These are phyloP conservation scores for Dictyostelium discoideum DNA, from an alignment of 78 protist genomes.

Conservation along the genomic window dicty_2.7 NC_007091.3:12001-12500, in stretches of 20 bases:
- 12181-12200: slow-evolving; percentile 19
- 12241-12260: slow-evolving; percentile 4
- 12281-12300: slow-evolving; percentile 4
- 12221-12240: neutral
- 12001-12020: slow-evolving; percentile 33
- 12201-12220: slow-evolving; percentile 14
- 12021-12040: slow-evolving; percentile 36
- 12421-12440: slow-evolving; percentile 22
- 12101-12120: slow-evolving; percentile 32
- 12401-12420: slow-evolving; percentile 30
- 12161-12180: neutral
- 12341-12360: slow-evolving; percentile 66
- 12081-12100: slow-evolving; percentile 41
- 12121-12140: slow-evolving; percentile 60
- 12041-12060: slow-evolving; percentile 9
- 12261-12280: neutral
- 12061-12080: neutral
- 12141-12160: slow-evolving; percentile 81
- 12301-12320: slow-evolving; percentile 57
- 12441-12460: neutral
- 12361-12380: slow-evolving; percentile 52
- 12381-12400: neutral
- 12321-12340: slow-evolving; percentile 56
- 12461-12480: neutral
- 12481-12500: neutral